Evolutionary conservation across 1,284 basidiomycete species (phyloP).

Genomic region (Irpex sp.): DNA sequence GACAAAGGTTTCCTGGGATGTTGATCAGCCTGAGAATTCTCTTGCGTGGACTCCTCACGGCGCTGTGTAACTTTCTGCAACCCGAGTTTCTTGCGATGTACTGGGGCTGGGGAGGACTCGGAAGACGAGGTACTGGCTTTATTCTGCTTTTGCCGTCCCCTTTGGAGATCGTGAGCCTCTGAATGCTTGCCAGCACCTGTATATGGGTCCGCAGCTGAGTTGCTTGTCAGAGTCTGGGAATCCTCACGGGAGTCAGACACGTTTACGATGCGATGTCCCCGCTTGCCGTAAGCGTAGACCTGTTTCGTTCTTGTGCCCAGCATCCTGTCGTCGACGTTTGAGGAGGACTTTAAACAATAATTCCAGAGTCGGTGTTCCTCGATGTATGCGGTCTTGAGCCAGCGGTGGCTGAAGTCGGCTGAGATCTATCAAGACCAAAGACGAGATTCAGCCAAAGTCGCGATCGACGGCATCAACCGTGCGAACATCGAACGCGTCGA

Average conservation of each 20-base stretch:
- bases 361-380: too few relatives aligned
- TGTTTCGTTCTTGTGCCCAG: slow-evolving; percentile 59
- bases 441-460: neutral
- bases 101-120: neutral
- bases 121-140: neutral
- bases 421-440: neutral
- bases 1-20: slow-evolving; percentile 4
- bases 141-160: neutral
- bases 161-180: neutral
- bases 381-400: too few relatives aligned
- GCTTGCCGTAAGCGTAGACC: slow-evolving; percentile 63
- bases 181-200: neutral
- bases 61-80: neutral
- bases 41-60: neutral
- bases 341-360: too few relatives aligned
- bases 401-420: neutral
- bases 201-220: neutral
- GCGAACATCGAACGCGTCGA: slow-evolving; percentile 7
- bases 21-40: neutral
- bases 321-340: slow-evolving; percentile 25
- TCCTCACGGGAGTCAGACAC: slow-evolving; percentile 30
- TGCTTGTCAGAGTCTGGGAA: neutral
- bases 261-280: slow-evolving; percentile 57
- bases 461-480: slow-evolving; percentile 1
- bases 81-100: neutral